Conservation (phyloP, 1,284 basidiomycete genomes). For the Clitocybe nebularis region DNA sequence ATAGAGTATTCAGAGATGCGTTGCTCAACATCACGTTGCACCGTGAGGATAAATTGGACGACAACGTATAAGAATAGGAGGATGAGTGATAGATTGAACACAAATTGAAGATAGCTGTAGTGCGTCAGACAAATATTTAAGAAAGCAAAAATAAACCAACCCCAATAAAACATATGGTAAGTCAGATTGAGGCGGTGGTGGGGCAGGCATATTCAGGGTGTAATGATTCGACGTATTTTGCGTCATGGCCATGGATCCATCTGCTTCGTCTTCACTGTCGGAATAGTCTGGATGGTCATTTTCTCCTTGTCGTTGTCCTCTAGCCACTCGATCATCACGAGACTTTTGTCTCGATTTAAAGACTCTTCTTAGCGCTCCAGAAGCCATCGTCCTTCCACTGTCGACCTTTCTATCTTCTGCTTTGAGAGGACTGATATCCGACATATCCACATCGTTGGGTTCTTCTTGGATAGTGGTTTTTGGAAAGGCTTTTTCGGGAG, state of each 20-base stretch:
- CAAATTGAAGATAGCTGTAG: slow-evolving; percentile 84
- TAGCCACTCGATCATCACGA: slow-evolving; percentile 28
- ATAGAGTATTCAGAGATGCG: slow-evolving; percentile 87
- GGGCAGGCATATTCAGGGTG: slow-evolving; percentile 71
- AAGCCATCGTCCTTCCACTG: slow-evolving; percentile 46
- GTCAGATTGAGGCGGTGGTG: slow-evolving; percentile 51
- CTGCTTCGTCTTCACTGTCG: slow-evolving; percentile 43
- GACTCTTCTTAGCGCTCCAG: slow-evolving; percentile 68
- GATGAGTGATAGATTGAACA: slow-evolving; percentile 90
- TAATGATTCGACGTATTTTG: slow-evolving; percentile 73
- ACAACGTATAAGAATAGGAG: slow-evolving; percentile 83
- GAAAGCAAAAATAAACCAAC: slow-evolving; percentile 35
- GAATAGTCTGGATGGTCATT: slow-evolving; percentile 34
- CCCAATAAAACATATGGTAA: slow-evolving; percentile 75
- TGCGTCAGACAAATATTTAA: slow-evolving; percentile 13
- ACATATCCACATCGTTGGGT: slow-evolving; percentile 67
- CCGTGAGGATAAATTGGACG: slow-evolving; percentile 82
- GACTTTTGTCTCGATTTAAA: slow-evolving; percentile 58
- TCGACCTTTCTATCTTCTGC: slow-evolving; percentile 36
- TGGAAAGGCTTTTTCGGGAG: slow-evolving; percentile 57
- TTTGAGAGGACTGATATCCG: slow-evolving; percentile 60
- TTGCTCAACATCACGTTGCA: slow-evolving; percentile 87
- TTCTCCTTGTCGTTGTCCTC: slow-evolving; percentile 24
- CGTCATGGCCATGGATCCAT: slow-evolving; percentile 36
- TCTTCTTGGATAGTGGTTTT: slow-evolving; percentile 38